Percentiles rank a stretch among this genome's conserved stretches.
Conservation (phyloP, 345 rosid species). For the Microcos paniculata region DNA sequence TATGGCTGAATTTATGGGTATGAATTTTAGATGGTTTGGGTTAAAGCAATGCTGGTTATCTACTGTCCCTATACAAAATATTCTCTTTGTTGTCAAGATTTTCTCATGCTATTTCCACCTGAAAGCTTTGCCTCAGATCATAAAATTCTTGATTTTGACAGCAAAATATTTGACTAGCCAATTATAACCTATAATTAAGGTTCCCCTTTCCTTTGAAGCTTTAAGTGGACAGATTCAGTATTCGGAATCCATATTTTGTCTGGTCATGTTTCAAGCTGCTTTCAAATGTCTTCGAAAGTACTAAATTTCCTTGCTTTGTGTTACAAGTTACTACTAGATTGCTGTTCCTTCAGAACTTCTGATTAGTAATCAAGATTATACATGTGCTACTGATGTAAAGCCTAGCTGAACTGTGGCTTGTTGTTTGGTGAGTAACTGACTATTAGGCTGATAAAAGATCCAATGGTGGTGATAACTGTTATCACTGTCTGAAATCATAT, state of each 20-base stretch:
- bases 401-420: background rate
- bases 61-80: background rate
- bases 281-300: background rate
- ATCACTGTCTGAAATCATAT: background rate
- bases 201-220: background rate
- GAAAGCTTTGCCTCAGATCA: background rate
- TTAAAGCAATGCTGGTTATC: background rate
- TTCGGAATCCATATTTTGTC: background rate
- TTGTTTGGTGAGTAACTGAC: background rate
- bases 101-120: background rate
- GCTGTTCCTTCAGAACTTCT: background rate
- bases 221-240: background rate
- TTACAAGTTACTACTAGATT: background rate
- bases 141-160: background rate
- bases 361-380: background rate
- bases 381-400: background rate
- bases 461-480: background rate
- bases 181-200: background rate
- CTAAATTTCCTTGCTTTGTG: no score
- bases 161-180: background rate
- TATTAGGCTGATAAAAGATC: background rate
- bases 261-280: background rate
- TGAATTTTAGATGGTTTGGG: background rate
- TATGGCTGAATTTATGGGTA: no score
- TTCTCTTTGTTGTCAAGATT: background rate